Percentiles rank a stretch among this genome's conserved stretches.
Evolutionary conservation across 345 rosid species (phyloP).

Genomic region (Odontarrhena argentea): DNA sequence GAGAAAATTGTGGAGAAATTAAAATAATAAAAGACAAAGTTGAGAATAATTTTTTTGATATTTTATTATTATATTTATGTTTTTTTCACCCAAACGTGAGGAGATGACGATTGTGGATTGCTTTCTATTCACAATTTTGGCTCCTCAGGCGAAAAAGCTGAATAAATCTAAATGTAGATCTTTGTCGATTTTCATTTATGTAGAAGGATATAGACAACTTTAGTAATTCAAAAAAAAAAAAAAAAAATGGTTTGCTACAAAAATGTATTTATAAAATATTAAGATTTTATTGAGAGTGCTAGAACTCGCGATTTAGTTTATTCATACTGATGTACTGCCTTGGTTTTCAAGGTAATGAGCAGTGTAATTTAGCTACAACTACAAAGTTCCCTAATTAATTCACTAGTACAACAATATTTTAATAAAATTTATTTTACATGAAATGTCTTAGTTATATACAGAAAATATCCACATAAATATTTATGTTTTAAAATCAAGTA

Average conservation of each 20-base stretch:
- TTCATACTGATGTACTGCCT: conserved; percentile 20
- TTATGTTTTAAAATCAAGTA: not conserved
- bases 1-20: conserved; percentile 10
- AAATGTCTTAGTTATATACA: not conserved
- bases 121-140: conserved; percentile 38
- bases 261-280: conserved; percentile 1
- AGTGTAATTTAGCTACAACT: conserved; percentile 30
- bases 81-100: conserved; percentile 29
- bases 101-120: conserved; percentile 5
- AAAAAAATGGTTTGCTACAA: not conserved
- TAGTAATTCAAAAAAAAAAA: not conserved
- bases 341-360: conserved; percentile 37
- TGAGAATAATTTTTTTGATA: conserved; percentile 14
- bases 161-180: conserved; percentile 41
- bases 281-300: conserved; percentile 29
- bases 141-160: conserved; percentile 41
- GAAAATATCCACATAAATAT: not conserved
- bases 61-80: conserved; percentile 17
- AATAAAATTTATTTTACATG: not conserved
- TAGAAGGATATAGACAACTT: conserved; percentile 40
- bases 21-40: conserved; percentile 12
- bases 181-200: conserved; percentile 39
- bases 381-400: conserved; percentile 18
- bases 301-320: conserved; percentile 30
- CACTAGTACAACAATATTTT: not conserved